Conservation (phyloP, 768 basidiomycete genomes). For the Suillus sp. region DNA sequence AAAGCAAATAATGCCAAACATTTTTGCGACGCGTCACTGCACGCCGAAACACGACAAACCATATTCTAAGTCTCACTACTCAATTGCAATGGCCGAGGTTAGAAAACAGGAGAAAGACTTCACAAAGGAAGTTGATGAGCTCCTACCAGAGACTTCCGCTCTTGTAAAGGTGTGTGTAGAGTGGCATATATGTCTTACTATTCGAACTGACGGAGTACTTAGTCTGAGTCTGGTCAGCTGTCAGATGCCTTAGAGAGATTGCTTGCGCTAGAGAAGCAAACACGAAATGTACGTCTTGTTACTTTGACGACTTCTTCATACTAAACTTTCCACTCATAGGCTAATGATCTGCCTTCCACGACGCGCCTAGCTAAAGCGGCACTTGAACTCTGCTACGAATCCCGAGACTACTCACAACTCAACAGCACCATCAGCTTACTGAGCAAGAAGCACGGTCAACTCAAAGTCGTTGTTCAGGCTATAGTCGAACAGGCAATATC, state of each 20-base stretch:
- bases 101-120: slow-evolving; percentile 89
- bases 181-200: slow-evolving; percentile 11
- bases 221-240: slow-evolving; percentile 86
- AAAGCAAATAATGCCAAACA: slow-evolving; percentile 45
- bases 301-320: not conserved
- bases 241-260: slow-evolving; percentile 91
- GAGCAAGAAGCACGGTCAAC: slow-evolving; percentile 96
- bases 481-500: slow-evolving; percentile 86
- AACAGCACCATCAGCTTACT: slow-evolving; percentile 69
- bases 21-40: slow-evolving; percentile 65
- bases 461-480: slow-evolving; percentile 87
- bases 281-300: slow-evolving; percentile 76
- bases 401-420: slow-evolving; percentile 66
- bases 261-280: slow-evolving; percentile 89
- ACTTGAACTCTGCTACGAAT: slow-evolving; percentile 70
- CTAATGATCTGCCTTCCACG: slow-evolving; percentile 92
- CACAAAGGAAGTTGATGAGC: slow-evolving; percentile 75
- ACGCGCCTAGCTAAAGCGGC: slow-evolving; percentile 79
- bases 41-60: slow-evolving; percentile 33
- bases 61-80: slow-evolving; percentile 42
- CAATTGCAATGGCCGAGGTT: slow-evolving; percentile 71
- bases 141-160: slow-evolving; percentile 68
- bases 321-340: slow-evolving; percentile 48
- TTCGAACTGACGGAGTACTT: slow-evolving; percentile 20
- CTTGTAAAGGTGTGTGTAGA: slow-evolving; percentile 68